Percentiles rank a stretch among this genome's conserved stretches.
phyloP scores from a whole-genome alignment of 805 yeast genomes.

The Priceomyces castillae region DNA sequence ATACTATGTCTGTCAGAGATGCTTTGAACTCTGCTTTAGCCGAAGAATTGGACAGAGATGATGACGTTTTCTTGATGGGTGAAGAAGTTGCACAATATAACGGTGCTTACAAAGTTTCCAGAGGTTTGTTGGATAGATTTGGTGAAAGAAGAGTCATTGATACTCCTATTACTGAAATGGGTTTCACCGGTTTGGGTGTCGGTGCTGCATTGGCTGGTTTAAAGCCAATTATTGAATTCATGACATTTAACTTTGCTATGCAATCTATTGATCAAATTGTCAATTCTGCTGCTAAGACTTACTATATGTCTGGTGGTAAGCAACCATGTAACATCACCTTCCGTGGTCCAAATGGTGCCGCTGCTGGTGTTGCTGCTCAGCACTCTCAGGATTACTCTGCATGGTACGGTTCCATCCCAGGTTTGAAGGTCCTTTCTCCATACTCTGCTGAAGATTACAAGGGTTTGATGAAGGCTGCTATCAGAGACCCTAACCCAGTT shows the following conservation, averaged over 20 bases:
- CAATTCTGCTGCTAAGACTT: slow-evolving; percentile 98
- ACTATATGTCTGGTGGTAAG: slow-evolving; percentile 98
- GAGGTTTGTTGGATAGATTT: slow-evolving; percentile 91
- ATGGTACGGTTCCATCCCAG: slow-evolving; percentile 98
- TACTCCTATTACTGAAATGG: slow-evolving; percentile 99
- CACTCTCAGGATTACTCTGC: slow-evolving; percentile 97
- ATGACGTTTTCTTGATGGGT: slow-evolving; percentile 92
- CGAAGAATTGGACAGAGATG: slow-evolving; percentile 96
- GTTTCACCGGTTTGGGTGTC: slow-evolving; percentile 91
- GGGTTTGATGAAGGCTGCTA: slow-evolving; percentile 93
- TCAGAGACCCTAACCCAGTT: slow-evolving; percentile 98
- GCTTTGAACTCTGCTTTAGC: slow-evolving; percentile 94
- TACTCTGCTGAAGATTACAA: slow-evolving; percentile 93
- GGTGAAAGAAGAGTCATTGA: slow-evolving; percentile 92
- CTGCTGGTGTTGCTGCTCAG: slow-evolving; percentile 99
- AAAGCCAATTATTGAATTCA: slow-evolving; percentile 96
- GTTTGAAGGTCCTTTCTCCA: slow-evolving; percentile 94
- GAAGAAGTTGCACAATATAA: slow-evolving; percentile 99
- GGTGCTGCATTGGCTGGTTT: slow-evolving; percentile 97
- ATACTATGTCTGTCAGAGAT: slow-evolving; percentile 87
- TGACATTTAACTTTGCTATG: slow-evolving; percentile 99
- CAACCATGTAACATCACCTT: slow-evolving; percentile 96
- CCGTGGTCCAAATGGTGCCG: slow-evolving; percentile 99
- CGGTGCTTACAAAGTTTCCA: slow-evolving; percentile 97
- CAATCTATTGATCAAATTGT: slow-evolving; percentile 98